Evolutionary conservation across 1,284 basidiomycete genomes (phyloP), one percentile per base, ranked within the genome.

Genomic region (Flammula alnicola): DNA sequence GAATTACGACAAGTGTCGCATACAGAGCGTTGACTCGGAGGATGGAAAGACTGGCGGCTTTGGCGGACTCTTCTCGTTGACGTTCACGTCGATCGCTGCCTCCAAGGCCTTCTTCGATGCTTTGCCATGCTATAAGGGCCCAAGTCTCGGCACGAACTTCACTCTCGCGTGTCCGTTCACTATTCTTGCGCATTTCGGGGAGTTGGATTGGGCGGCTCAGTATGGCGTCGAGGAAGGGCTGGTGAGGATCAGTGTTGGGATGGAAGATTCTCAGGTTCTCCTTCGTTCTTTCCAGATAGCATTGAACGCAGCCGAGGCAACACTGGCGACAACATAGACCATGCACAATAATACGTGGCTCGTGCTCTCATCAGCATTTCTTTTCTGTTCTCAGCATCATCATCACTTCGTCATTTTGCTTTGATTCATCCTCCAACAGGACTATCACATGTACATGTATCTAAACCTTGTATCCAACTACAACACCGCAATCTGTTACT

Each of bases 141-240:
- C 96, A 0, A 91, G 88, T 62, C 79, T 98, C 16, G 96, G 96
- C 1, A 98, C 95, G 27, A 98, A 95, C 75, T 97, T 98, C 69
- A 98, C 96, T 1, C 79, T 97, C 11, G 93, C 92, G 20, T 93
- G 86, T 60, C 96, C 96, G 17, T 99, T 95, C 67, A 90, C 93
- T 3, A 87, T 99, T 54, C 77, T 99, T 17, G 97, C 93, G 19
- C 97, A 99, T 67, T 98, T 89, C 61, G 66, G 74, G 3, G 97
- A 99, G 71, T 72, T 98, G 49, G 91, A 91, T 26, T 99, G 97
- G 97, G 96, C 95, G 4, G 85, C 81, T 23, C 69, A 76, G 53
- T 95, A 84, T 67, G 96, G 93, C 12, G 93, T 99, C 4, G 93
- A 96, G 66, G 71, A 75, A 42, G 86, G 85, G 3, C 72, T 99